A percentile compares a stretch with the other conserved stretches of the same genome.
These are phyloP conservation scores for Teunomyces stri DNA, from an alignment of 805 yeast genomes.

Conservation along the genomic window DNA sequence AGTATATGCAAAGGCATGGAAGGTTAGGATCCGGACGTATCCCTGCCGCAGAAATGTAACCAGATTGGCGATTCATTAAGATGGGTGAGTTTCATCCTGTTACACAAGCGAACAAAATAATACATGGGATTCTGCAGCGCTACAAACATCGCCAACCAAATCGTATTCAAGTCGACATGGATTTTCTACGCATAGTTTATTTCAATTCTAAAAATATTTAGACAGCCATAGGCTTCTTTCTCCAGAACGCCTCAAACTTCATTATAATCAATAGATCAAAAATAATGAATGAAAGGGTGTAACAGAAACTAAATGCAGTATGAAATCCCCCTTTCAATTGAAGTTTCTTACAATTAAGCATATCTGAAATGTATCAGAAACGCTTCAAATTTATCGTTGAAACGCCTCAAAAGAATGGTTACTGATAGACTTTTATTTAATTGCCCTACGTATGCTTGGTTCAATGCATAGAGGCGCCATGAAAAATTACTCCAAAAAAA, in stretches of 20 bases:
- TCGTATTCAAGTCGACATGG: neutral
- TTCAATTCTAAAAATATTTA: neutral
- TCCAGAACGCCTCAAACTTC: neutral
- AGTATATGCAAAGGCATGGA: neutral
- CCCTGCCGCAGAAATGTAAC: neutral
- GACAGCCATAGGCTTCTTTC: neutral
- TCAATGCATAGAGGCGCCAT: neutral
- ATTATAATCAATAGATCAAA: neutral
- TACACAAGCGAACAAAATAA: constrained; percentile 1
- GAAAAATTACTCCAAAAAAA: neutral
- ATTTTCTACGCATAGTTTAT: constrained; percentile 1
- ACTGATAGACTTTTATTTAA: neutral
- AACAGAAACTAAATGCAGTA: neutral
- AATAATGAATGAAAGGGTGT: neutral
- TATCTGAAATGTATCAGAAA: neutral
- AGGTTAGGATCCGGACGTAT: neutral
- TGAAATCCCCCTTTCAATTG: neutral
- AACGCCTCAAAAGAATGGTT: neutral
- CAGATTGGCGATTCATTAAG: neutral
- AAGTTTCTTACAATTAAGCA: neutral
- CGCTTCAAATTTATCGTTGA: neutral
- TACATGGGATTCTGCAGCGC: neutral
- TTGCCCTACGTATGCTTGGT: neutral
- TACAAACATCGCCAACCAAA: neutral
- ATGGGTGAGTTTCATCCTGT: neutral